Conservation (phyloP, 768 basidiomycete genomes). For the Pholiota microspora region DNA sequence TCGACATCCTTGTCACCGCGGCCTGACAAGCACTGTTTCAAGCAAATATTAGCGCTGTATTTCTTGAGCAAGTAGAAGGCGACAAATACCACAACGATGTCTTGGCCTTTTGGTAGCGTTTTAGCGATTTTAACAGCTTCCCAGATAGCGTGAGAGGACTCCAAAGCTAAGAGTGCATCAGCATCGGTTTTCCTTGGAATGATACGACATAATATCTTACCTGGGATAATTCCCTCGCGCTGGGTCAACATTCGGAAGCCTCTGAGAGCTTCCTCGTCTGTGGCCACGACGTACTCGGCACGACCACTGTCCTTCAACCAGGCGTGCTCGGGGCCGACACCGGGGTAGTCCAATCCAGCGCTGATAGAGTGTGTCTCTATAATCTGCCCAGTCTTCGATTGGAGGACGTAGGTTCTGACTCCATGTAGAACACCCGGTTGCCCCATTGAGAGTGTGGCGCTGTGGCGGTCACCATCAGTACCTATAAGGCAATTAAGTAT, state of each 20-base stretch:
- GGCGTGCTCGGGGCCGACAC: slow-evolving; percentile 97
- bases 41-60: slow-evolving; percentile 3
- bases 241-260: slow-evolving; percentile 93
- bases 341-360: slow-evolving; percentile 94
- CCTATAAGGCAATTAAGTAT: slow-evolving; percentile 40
- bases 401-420: slow-evolving; percentile 92
- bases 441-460: slow-evolving; percentile 90
- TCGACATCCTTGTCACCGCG: slow-evolving; percentile 98
- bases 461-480: slow-evolving; percentile 81
- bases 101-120: slow-evolving; percentile 76
- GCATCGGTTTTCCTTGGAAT: neutral
- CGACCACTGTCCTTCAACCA: slow-evolving; percentile 94
- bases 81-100: slow-evolving; percentile 79
- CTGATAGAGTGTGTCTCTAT: slow-evolving; percentile 97
- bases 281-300: slow-evolving; percentile 91
- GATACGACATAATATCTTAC: slow-evolving; percentile 34
- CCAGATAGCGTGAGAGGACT: slow-evolving; percentile 97
- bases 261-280: slow-evolving; percentile 89
- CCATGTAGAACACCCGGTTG: slow-evolving; percentile 95
- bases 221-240: slow-evolving; percentile 95
- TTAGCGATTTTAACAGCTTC: slow-evolving; percentile 83
- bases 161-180: slow-evolving; percentile 58
- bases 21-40: slow-evolving; percentile 87
- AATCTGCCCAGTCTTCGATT: slow-evolving; percentile 88
- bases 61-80: neutral